These are phyloP conservation scores for Coemansia umbellata DNA, from an alignment of 192 early-diverging fungal species.

Conservation along the genomic window DNA sequence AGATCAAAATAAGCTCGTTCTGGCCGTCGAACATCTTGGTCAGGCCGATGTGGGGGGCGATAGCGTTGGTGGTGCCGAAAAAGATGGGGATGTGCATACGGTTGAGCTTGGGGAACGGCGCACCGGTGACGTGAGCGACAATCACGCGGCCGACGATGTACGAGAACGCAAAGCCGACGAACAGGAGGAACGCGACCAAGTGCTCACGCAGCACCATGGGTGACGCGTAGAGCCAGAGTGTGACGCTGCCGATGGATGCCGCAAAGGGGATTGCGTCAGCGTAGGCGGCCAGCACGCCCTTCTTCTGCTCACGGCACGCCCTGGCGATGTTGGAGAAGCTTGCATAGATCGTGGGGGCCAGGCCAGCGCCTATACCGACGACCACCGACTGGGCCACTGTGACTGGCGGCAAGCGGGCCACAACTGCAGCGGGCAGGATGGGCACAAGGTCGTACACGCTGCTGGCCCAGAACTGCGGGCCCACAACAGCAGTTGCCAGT, in stretches of 20 bases:
- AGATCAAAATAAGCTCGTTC: conserved; percentile 55
- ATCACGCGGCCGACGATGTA: conserved; percentile 83
- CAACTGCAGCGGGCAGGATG: conserved; percentile 18
- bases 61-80: conserved; percentile 59
- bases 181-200: conserved; percentile 63
- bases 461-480: conserved; percentile 46
- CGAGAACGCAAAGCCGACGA: conserved; percentile 72
- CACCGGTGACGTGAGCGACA: conserved; percentile 79
- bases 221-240: conserved; percentile 63
- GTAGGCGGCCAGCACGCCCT: conserved; percentile 54
- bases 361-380: conserved; percentile 18
- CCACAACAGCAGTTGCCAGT: conserved; percentile 62
- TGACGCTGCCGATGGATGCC: conserved; percentile 48
- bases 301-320: conserved; percentile 56
- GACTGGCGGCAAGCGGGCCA: conserved; percentile 25
- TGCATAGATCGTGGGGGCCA: conserved; percentile 42
- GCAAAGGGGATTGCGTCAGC: conserved; percentile 66
- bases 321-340: conserved; percentile 60
- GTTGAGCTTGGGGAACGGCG: conserved; percentile 75
- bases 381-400: conserved; percentile 47
- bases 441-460: conserved; percentile 27
- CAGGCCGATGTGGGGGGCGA: conserved; percentile 50
- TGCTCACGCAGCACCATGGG: conserved; percentile 64
- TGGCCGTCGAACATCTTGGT: conserved; percentile 52
- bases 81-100: conserved; percentile 60